A percentile compares a stretch with the other conserved stretches of the same genome.
phyloP scores from a whole-genome alignment of 2,329 filamentous ascomycete species.

The Mycosphaerelloides madeirae region DNA sequence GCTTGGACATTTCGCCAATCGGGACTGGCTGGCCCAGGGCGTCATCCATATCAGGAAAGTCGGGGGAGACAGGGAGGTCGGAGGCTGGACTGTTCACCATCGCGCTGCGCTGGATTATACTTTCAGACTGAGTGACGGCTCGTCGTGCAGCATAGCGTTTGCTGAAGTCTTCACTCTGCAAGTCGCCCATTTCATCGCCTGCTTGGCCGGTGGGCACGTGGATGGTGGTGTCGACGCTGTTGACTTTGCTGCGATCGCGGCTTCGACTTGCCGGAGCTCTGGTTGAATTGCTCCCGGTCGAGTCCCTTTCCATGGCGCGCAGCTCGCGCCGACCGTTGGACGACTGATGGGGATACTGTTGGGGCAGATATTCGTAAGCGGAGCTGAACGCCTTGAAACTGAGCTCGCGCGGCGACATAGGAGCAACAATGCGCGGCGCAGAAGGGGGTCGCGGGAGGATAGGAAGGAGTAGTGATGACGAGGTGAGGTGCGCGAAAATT shows the following conservation, averaged over 20 bases:
- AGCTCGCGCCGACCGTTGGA: slow-evolving; percentile 21
- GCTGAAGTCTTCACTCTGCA: slow-evolving; percentile 25
- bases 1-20: slow-evolving; percentile 11
- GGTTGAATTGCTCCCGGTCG: not conserved
- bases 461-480: no score
- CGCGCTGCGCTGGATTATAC: slow-evolving; percentile 8
- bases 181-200: slow-evolving; percentile 15
- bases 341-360: slow-evolving; percentile 25
- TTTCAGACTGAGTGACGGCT: slow-evolving; percentile 11
- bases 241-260: slow-evolving; percentile 17
- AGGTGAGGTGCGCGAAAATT: no score
- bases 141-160: slow-evolving; percentile 16
- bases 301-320: slow-evolving; percentile 22
- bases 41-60: slow-evolving; percentile 25
- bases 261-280: slow-evolving; percentile 7
- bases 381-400: slow-evolving; percentile 21
- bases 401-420: slow-evolving; percentile 10
- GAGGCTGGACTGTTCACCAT: slow-evolving; percentile 12
- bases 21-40: slow-evolving; percentile 12
- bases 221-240: slow-evolving; percentile 22
- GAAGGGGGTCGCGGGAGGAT: no score
- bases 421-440: slow-evolving; percentile 1
- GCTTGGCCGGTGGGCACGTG: slow-evolving; percentile 9
- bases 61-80: slow-evolving; percentile 16
- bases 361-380: slow-evolving; percentile 17